Evolutionary conservation across 495 filamentous ascomycete genomes (phyloP).

Genomic region (Hamigera avellanea): DNA sequence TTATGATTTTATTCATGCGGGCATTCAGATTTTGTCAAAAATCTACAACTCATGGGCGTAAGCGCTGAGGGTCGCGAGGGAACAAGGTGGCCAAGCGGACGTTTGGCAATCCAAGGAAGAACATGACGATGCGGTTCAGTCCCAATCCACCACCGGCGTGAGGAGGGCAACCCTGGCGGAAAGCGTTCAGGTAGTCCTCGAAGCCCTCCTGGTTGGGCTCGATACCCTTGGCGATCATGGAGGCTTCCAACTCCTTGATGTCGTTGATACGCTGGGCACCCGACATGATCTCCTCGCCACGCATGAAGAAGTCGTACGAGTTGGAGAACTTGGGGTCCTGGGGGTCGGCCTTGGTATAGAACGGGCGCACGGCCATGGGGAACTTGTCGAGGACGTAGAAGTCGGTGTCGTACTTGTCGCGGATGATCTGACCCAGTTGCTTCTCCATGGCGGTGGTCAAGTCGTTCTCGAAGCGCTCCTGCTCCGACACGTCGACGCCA

Average conservation of each 20-base stretch:
- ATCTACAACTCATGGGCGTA: conserved; percentile 45
- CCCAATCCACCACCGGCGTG: conserved; percentile 85
- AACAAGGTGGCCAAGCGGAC: conserved; percentile 69
- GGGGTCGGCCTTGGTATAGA: conserved; percentile 79
- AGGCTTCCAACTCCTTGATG: conserved; percentile 52
- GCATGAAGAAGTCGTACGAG: conserved; percentile 91
- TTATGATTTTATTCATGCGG: neutral
- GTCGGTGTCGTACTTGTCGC: conserved; percentile 75
- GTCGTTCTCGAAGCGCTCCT: conserved; percentile 65
- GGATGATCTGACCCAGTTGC: conserved; percentile 74
- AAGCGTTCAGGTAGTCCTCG: conserved; percentile 75
- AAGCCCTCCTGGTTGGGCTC: conserved; percentile 63
- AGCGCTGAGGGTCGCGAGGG: conserved; percentile 74
- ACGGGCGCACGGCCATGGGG: conserved; percentile 72
- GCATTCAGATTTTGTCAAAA: neutral
- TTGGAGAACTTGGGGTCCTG: conserved; percentile 58
- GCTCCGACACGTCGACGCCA: conserved; percentile 60
- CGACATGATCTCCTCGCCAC: conserved; percentile 80
- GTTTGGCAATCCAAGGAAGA: conserved; percentile 74
- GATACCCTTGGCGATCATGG: conserved; percentile 61
- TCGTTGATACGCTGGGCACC: conserved; percentile 81
- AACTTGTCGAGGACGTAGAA: conserved; percentile 92
- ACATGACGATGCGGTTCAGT: conserved; percentile 79
- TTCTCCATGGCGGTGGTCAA: conserved; percentile 73
- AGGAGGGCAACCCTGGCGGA: conserved; percentile 64